phyloP scores from a whole-genome alignment of 2,329 filamentous ascomycete genomes.

The Furcasterigmium sp. region DNA sequence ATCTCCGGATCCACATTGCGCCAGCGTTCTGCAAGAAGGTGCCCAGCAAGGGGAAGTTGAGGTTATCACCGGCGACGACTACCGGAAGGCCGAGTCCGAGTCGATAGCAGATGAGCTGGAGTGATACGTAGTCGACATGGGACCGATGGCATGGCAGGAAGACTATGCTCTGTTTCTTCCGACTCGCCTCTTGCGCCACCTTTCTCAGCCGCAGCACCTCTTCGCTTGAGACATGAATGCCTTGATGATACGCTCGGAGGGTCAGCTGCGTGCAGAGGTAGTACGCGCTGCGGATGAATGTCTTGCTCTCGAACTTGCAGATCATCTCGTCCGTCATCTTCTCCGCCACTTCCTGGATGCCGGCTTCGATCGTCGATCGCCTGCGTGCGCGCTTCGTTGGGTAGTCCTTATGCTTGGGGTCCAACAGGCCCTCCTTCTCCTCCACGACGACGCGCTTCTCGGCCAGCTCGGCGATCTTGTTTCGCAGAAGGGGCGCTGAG shows the following conservation, averaged over 20 bases:
- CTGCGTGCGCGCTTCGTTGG: slow-evolving; percentile 46
- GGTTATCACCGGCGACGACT: slow-evolving; percentile 90
- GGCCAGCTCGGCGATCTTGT: slow-evolving; percentile 72
- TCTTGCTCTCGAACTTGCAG: slow-evolving; percentile 95
- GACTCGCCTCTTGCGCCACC: slow-evolving; percentile 76
- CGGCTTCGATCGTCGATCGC: slow-evolving; percentile 62
- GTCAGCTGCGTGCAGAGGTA: slow-evolving; percentile 84
- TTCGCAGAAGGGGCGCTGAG: slow-evolving; percentile 67
- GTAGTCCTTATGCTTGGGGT: slow-evolving; percentile 49
- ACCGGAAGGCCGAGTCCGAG: slow-evolving; percentile 84
- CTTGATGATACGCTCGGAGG: slow-evolving; percentile 91
- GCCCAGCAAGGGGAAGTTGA: slow-evolving; percentile 90
- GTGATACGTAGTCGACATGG: slow-evolving; percentile 91
- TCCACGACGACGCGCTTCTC: slow-evolving; percentile 70
- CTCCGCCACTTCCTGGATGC: slow-evolving; percentile 75
- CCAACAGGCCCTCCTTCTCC: slow-evolving; percentile 65
- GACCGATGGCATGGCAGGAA: slow-evolving; percentile 93
- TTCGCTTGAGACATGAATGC: slow-evolving; percentile 92
- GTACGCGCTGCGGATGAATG: slow-evolving; percentile 88
- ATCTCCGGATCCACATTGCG: slow-evolving; percentile 91
- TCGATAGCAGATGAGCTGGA: slow-evolving; percentile 94
- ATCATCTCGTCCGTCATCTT: slow-evolving; percentile 94
- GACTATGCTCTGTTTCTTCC: slow-evolving; percentile 90
- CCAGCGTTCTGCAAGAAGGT: slow-evolving; percentile 92
- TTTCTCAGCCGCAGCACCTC: slow-evolving; percentile 79